Conservation (phyloP, 2,329 filamentous ascomycete genomes). For the Pyrenochaeta sp. region DNA sequence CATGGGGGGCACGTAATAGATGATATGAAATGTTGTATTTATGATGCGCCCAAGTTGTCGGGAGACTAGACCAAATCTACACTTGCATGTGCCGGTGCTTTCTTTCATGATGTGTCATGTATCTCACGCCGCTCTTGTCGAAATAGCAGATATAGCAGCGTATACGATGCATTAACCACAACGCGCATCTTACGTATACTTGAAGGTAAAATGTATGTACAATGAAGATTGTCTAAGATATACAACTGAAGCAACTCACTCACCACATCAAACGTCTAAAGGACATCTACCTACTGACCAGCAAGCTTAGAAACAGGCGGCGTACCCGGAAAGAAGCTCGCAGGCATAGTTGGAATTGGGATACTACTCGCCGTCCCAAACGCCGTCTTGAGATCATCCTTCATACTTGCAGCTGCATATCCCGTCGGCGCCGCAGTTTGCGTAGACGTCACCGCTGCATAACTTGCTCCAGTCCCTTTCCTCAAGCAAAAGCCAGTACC, state of each 20-base stretch:
- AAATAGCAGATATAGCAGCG: too few relatives aligned
- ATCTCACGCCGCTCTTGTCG: too few relatives aligned
- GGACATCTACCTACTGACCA: constrained; percentile 14
- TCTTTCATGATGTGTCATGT: too few relatives aligned
- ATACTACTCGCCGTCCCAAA: constrained; percentile 48
- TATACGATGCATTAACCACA: too few relatives aligned
- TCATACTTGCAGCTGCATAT: constrained; percentile 52
- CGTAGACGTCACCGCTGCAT: constrained; percentile 46
- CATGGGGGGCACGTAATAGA: too few relatives aligned
- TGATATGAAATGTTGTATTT: too few relatives aligned
- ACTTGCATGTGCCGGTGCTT: too few relatives aligned
- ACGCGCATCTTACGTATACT: too few relatives aligned
- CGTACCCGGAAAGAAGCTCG: constrained; percentile 51
- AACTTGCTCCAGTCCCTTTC: constrained; percentile 33
- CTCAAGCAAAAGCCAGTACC: constrained; percentile 59
- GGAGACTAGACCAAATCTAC: too few relatives aligned
- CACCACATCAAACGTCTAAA: not conserved
- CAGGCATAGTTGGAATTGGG: constrained; percentile 53
- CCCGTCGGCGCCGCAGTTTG: constrained; percentile 48
- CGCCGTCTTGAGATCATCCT: constrained; percentile 35
- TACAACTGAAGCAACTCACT: not conserved
- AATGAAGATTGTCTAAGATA: not conserved
- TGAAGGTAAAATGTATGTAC: not conserved
- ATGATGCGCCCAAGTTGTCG: too few relatives aligned
- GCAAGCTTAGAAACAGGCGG: constrained; percentile 44